Evolutionary conservation across 805 yeast species (phyloP).

Genomic region (Maudiozyma turicensis): DNA sequence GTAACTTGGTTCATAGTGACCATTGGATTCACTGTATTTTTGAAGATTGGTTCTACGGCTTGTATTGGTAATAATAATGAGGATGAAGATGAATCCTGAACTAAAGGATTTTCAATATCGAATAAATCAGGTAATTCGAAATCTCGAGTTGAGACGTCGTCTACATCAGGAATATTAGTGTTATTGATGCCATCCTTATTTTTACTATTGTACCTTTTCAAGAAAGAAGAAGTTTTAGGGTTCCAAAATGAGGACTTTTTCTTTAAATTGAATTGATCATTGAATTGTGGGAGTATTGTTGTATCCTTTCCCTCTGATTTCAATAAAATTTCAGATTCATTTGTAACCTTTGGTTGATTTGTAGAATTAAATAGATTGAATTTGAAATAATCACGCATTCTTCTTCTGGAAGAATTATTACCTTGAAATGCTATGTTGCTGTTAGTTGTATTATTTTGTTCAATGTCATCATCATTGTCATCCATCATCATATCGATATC

Average conservation of each 20-base stretch:
- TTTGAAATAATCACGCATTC: constrained; percentile 22
- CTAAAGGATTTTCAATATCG: not conserved
- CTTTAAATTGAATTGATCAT: constrained; percentile 13
- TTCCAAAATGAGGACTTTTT: constrained; percentile 23
- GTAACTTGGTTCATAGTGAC: not conserved
- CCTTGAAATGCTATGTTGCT: not conserved
- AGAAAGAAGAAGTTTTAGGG: constrained; percentile 13
- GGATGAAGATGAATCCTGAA: not conserved
- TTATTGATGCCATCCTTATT: not conserved
- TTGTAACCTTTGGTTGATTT: constrained; percentile 4
- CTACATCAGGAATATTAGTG: not conserved
- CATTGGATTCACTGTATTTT: not conserved
- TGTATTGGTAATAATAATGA: not conserved
- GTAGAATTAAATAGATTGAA: constrained; percentile 15
- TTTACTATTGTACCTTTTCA: not conserved
- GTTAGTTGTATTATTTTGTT: not conserved
- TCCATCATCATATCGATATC: not conserved
- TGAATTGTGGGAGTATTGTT: not conserved
- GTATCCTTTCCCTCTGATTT: not conserved
- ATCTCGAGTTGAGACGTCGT: not conserved
- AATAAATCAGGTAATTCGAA: not conserved
- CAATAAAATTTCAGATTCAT: constrained; percentile 1
- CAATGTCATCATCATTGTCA: not conserved
- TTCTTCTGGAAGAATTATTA: constrained; percentile 6
- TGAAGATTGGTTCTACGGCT: not conserved